Evolutionary conservation across 805 yeast genomes (phyloP).

Genomic region (Wickerhamomyces bovis): DNA sequence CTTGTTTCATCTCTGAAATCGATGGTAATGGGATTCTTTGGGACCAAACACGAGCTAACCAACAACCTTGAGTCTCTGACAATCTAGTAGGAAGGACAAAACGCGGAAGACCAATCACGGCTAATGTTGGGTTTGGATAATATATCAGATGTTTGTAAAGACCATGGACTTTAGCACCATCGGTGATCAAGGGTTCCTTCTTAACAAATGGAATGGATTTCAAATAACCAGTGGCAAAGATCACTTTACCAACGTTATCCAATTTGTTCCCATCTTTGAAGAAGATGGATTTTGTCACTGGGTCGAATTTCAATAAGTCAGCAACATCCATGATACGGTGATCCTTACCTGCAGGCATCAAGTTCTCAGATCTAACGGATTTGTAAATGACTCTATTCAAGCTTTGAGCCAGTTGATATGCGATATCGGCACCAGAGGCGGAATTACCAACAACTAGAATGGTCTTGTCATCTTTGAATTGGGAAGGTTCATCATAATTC

Average conservation of each 20-base stretch:
- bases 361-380: slow-evolving; percentile 41
- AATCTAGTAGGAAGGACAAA: slow-evolving; percentile 58
- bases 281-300: slow-evolving; percentile 32
- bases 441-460: slow-evolving; percentile 71
- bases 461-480: slow-evolving; percentile 32
- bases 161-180: slow-evolving; percentile 43
- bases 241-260: slow-evolving; percentile 45
- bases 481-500: slow-evolving; percentile 41
- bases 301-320: slow-evolving; percentile 36
- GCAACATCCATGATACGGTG: slow-evolving; percentile 36
- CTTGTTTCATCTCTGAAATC: slow-evolving; percentile 37
- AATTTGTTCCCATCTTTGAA: slow-evolving; percentile 45
- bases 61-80: slow-evolving; percentile 59
- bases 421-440: slow-evolving; percentile 72
- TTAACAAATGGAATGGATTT: slow-evolving; percentile 60
- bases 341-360: slow-evolving; percentile 39
- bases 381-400: slow-evolving; percentile 39
- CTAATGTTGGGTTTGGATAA: slow-evolving; percentile 55
- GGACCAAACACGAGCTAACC: slow-evolving; percentile 56
- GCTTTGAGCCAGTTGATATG: slow-evolving; percentile 48
- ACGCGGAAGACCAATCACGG: slow-evolving; percentile 56
- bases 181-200: slow-evolving; percentile 30
- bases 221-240: slow-evolving; percentile 74
- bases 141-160: slow-evolving; percentile 57
- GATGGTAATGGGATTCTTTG: slow-evolving; percentile 49